Conservation (phyloP, 2,329 filamentous ascomycete genomes). For the Sordariomycetes sp. region DNA sequence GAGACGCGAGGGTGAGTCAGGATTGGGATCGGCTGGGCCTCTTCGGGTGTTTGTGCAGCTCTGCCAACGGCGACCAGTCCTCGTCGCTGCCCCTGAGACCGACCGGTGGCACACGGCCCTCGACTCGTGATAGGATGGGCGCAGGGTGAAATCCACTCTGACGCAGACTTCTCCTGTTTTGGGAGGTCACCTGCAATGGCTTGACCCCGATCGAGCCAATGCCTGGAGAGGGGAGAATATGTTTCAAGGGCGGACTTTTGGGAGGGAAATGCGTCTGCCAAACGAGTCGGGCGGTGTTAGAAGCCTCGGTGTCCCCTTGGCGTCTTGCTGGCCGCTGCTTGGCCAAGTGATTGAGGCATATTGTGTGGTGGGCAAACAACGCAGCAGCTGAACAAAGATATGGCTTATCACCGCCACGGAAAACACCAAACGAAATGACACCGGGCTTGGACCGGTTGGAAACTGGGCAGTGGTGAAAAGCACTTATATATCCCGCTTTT, state of each 20-base stretch:
- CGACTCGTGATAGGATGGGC: background rate
- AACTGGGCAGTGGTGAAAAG: no score
- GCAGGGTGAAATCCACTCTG: background rate
- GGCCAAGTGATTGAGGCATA: background rate
- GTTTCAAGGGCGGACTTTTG: background rate
- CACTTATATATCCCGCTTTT: background rate
- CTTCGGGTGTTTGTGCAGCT: background rate
- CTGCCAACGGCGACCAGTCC: background rate
- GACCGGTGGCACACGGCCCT: background rate
- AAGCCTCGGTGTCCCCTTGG: background rate
- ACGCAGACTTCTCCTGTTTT: background rate
- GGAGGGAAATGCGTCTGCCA: no score
- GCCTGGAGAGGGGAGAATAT: background rate
- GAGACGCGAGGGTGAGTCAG: background rate
- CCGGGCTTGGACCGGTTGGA: no score
- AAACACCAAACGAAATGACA: background rate
- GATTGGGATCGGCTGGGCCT: background rate
- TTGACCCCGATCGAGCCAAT: background rate
- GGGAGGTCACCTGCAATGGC: background rate
- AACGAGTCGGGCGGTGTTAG: no score
- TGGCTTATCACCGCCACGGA: background rate
- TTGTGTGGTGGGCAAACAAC: background rate
- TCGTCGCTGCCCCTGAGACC: background rate
- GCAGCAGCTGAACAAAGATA: background rate
- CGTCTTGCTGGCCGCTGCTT: background rate